Base-by-base conservation (phyloP, 2,329 filamentous ascomycete species). In the Neofusicoccum sp. region DNA sequence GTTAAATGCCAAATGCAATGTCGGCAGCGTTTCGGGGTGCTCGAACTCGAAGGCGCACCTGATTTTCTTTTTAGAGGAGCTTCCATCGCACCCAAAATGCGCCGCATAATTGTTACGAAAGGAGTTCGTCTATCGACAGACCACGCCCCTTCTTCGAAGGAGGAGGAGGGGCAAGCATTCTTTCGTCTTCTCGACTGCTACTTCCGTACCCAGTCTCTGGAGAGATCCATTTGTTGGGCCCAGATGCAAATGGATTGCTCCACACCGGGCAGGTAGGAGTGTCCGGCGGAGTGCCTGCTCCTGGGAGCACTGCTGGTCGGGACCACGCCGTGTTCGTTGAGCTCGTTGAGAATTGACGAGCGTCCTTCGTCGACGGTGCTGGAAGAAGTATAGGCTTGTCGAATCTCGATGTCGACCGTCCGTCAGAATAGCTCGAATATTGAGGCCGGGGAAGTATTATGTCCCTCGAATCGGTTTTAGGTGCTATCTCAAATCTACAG, bases 231-330 rank as follows among this genome's bases (percentile, higher is more conserved):
- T 36, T 29, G 16, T 43, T 45, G 31, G 39, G n/a, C 6, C 45
- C 41, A 12, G 39, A 22, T 36, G 54, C 54, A 29, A 58, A 58
- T 3, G 54, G 54, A 28, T 58, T 29, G 39, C n/a, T 58, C 54
- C 54, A 58, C 6, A 36, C 29, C 14, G 41, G 39, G 7, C 6
- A 33, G 4, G 41, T 34, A 7, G 54, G 54, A 3, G 54, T 58
- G 7, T 58, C 54, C 14, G 54, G 54, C 14, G 54, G 54, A 4
- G 54, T 58, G 3, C 54, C 54, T 58, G 54, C 54, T 8, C 54
- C 54, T 22, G 54, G 54, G 9, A 58, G 54, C 54, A 58, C 28
- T 22, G 37, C 34, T 11, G 29, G 34, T 9, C 31, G 54, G 8
- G 2, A 8, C 9, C 16, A 16, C n/a, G 29, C 6, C 31, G 11